Evolutionary conservation across 2,329 filamentous ascomycete species (phyloP).

Genomic region (Nakataea oryzae): DNA sequence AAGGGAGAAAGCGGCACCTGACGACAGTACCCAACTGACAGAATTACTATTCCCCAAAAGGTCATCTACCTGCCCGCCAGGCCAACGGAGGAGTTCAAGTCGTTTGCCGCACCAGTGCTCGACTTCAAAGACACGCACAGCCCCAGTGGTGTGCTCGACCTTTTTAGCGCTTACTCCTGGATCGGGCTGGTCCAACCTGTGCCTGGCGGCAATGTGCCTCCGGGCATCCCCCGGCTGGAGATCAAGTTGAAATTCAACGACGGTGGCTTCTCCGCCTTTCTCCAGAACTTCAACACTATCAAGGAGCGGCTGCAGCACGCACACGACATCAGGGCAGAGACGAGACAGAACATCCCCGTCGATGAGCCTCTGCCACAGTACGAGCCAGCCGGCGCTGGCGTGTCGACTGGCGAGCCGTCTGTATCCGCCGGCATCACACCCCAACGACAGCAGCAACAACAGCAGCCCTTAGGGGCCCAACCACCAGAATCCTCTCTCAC

Average conservation of each 20-base stretch:
- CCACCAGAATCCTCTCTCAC: constrained; percentile 9
- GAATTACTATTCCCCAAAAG: constrained; percentile 30
- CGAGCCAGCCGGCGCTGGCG: constrained; percentile 32
- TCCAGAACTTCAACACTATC: constrained; percentile 70
- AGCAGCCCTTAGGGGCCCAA: constrained; percentile 7
- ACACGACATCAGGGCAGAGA: constrained; percentile 62
- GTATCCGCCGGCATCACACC: constrained; percentile 14
- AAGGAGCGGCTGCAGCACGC: constrained; percentile 77
- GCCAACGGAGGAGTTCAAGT: constrained; percentile 62
- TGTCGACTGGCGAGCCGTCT: constrained; percentile 7
- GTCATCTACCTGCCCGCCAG: constrained; percentile 77
- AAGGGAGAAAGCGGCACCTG: not conserved
- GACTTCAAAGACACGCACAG: constrained; percentile 82
- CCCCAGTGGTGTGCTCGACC: constrained; percentile 67
- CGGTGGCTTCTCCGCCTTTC: constrained; percentile 89
- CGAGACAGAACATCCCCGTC: constrained; percentile 52
- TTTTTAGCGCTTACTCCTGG: constrained; percentile 92
- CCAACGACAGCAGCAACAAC: constrained; percentile 13
- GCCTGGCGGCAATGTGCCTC: constrained; percentile 70
- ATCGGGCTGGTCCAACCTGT: constrained; percentile 71
- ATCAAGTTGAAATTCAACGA: constrained; percentile 86
- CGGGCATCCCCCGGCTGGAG: constrained; percentile 62
- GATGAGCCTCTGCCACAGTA: constrained; percentile 86
- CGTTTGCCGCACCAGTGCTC: constrained; percentile 80
- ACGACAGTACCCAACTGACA: not conserved